Base-by-base conservation (phyloP, 371 early-diverging fungal species). In the Nematocida ironsii region DNA sequence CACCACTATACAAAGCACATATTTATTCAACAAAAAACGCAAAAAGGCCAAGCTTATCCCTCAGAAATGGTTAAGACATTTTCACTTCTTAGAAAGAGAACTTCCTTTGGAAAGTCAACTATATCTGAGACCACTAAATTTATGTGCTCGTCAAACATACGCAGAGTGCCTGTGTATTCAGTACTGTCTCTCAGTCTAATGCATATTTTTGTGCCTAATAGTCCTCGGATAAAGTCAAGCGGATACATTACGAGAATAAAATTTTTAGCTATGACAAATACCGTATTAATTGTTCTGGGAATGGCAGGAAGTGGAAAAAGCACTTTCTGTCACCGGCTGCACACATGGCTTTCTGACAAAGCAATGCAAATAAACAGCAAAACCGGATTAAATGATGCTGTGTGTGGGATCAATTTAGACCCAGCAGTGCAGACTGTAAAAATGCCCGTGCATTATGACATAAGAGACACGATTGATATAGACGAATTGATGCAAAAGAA, bases 261-360 rank as follows among this genome's bases (percentile, higher is more conserved):
- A 68, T 45, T 69, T 78, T 78, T 68, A 68, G 50, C 16, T 50
- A 68, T 47, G 54, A 50, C 78, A 23, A 70, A 62, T 54, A 81
- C 55, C 23, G 84, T 89, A 72, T 48, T 89, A 20, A 83, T 87
- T 55, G 87, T 88, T 44, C 72, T 78, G 13, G 89, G 98, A 56
- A 96, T 98, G 96, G 98, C 98, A 18, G 98, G 98, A 33, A 92
- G 93, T 20, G 98, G 98, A 67, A 98, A 98, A 86, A 95, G 95
- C 5, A 94, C 96, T 5, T 93, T 96, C 88, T 92, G 95, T 91
- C 95, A 96, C 90, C 45, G 83, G 42, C 58, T 87, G 48, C 84
- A 85, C 54, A 74, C 82, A 16, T 87, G 90, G 82, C 75, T 86
- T 4, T 83, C 81, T 9, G 72, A 81, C 44, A 72, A 84, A 16